A percentile compares a stretch with the other conserved stretches of the same genome.
Conservation (phyloP, 306 rosid genomes). For the Citrullus mucosospermus region DNA sequence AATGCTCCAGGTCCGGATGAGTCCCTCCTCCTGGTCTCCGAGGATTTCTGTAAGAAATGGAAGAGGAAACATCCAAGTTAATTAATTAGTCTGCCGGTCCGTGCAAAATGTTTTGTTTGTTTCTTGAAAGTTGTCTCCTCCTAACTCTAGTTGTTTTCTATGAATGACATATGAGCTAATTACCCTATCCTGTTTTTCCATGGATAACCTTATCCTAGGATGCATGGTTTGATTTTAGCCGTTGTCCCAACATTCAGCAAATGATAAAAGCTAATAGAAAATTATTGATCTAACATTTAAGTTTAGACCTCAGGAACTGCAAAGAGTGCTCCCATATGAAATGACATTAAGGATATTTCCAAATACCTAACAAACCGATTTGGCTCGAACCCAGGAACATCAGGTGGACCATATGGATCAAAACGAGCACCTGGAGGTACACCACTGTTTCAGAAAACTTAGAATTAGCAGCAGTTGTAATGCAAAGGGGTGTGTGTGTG, state of each 20-base stretch:
- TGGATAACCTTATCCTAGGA: neutral
- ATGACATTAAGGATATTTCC: neutral
- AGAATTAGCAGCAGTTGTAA: neutral
- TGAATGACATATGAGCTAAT: neutral
- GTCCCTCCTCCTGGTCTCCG: slow-evolving; percentile 38
- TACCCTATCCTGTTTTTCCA: neutral
- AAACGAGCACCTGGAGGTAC: slow-evolving; percentile 82
- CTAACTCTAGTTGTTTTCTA: neutral
- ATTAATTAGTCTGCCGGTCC: neutral
- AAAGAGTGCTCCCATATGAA: neutral
- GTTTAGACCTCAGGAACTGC: neutral
- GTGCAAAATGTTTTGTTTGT: neutral
- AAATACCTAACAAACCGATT: slow-evolving; percentile 50
- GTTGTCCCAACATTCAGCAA: neutral
- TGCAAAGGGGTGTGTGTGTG: neutral
- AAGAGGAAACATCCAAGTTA: neutral
- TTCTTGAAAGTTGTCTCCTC: neutral
- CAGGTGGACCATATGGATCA: slow-evolving; percentile 86
- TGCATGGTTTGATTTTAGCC: neutral
- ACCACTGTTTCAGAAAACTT: slow-evolving; percentile 33
- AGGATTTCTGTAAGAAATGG: slow-evolving; percentile 34
- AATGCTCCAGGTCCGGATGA: slow-evolving; percentile 76
- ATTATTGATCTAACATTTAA: neutral
- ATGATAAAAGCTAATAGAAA: neutral
- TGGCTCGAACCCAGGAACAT: slow-evolving; percentile 75